Evolutionary conservation across 345 rosid genomes (phyloP).

Genomic region (Eucalyptus victrix): DNA sequence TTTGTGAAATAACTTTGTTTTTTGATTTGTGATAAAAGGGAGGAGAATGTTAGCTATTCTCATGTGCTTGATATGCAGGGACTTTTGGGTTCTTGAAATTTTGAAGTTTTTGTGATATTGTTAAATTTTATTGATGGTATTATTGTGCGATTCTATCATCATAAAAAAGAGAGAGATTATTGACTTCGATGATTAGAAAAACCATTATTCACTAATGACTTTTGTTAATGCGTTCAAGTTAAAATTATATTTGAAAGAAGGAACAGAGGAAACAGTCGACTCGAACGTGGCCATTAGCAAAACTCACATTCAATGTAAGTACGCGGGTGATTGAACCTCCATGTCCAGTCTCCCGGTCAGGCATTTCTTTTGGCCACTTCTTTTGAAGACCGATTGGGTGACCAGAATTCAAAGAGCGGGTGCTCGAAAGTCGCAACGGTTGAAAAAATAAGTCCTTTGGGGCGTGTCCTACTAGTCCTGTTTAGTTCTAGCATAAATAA

Average conservation of each 20-base stretch:
- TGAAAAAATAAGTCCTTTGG: background rate
- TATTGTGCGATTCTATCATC: background rate
- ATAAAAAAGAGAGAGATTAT: too few relatives aligned
- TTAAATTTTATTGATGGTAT: too few relatives aligned
- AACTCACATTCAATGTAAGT: background rate
- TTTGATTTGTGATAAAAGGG: too few relatives aligned
- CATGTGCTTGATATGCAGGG: too few relatives aligned
- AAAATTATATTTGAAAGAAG: too few relatives aligned
- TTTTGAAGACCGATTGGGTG: background rate
- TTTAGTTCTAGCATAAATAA: background rate
- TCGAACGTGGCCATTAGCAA: background rate
- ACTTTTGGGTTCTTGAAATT: too few relatives aligned
- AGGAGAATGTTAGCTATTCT: too few relatives aligned
- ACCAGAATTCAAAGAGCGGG: background rate
- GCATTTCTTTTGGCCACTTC: background rate
- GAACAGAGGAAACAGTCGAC: background rate
- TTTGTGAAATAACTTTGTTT: too few relatives aligned
- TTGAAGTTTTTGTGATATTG: background rate
- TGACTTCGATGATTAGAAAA: too few relatives aligned
- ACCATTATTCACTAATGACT: too few relatives aligned
- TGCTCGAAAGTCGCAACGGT: too few relatives aligned
- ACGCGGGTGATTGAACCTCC: background rate
- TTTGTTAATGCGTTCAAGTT: too few relatives aligned
- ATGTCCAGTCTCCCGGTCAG: background rate
- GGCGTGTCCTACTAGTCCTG: background rate